These are phyloP conservation scores for Picochlorum sp. DNA, from an alignment of 139 green algal genomes.

Conservation along the genomic window DNA sequence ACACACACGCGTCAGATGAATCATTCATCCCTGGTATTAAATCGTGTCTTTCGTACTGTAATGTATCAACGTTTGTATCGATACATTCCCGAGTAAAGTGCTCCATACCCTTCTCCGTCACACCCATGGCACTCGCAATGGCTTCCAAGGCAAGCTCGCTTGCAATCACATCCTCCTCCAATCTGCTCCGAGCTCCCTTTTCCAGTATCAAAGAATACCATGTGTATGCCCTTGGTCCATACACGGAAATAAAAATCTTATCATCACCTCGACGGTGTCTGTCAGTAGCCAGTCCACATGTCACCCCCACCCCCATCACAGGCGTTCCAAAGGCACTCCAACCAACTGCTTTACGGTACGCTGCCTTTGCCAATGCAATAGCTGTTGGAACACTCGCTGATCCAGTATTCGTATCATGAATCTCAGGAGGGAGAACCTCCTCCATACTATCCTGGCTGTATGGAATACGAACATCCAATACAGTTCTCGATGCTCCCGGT, in stretches of 20 bases:
- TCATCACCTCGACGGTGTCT: conserved; percentile 59
- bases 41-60: too few relatives aligned
- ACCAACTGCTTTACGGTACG: conserved; percentile 50
- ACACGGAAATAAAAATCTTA: conserved; percentile 42
- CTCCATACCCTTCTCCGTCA: not conserved
- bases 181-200: conserved; percentile 47
- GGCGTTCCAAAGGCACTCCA: conserved; percentile 43
- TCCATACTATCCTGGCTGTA: conserved; percentile 49
- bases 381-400: conserved; percentile 31
- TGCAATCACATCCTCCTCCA: conserved; percentile 52
- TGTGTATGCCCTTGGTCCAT: conserved; percentile 11
- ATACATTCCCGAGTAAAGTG: not conserved
- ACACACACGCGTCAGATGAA: not conserved
- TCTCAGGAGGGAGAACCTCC: conserved; percentile 33
- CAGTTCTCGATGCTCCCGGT: conserved; percentile 64
- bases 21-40: too few relatives aligned
- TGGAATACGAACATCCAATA: conserved; percentile 62
- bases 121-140: conserved; percentile 14
- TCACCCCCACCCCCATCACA: conserved; percentile 58
- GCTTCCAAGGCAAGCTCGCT: conserved; percentile 43
- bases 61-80: too few relatives aligned
- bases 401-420: not conserved
- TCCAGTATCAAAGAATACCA: conserved; percentile 35
- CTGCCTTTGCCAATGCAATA: conserved; percentile 44
- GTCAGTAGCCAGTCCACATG: conserved; percentile 59